A percentile compares a stretch with the other conserved stretches of the same genome.
These are phyloP conservation scores for Raffaelea arxii DNA, from an alignment of 2,329 filamentous ascomycete genomes.

Conservation along the genomic window DNA sequence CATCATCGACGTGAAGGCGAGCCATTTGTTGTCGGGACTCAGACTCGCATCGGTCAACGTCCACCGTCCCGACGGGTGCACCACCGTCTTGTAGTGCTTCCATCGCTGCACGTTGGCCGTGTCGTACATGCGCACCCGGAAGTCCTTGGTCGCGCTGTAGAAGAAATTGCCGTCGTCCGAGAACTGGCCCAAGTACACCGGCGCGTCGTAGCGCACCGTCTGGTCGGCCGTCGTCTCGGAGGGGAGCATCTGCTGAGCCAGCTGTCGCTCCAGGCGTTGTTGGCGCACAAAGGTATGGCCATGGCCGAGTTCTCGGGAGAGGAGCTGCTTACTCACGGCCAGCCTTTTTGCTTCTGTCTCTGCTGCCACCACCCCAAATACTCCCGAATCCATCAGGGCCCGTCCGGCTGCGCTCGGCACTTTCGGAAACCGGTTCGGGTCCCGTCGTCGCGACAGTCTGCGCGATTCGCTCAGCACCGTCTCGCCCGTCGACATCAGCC, in stretches of 20 bases:
- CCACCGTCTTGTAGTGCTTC: constrained; percentile 88
- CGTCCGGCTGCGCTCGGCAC: constrained; percentile 70
- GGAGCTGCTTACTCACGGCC: constrained; percentile 55
- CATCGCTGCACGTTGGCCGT: constrained; percentile 92
- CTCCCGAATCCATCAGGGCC: constrained; percentile 72
- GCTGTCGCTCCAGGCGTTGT: constrained; percentile 49
- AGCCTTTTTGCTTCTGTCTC: constrained; percentile 23
- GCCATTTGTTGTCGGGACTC: constrained; percentile 81
- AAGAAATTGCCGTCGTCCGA: constrained; percentile 97
- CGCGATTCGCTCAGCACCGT: no score
- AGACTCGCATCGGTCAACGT: constrained; percentile 90
- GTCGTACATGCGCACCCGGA: constrained; percentile 93
- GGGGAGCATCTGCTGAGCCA: constrained; percentile 69
- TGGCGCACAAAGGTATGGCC: constrained; percentile 32
- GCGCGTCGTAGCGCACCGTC: constrained; percentile 76
- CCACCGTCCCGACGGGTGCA: constrained; percentile 83
- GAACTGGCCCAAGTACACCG: constrained; percentile 93
- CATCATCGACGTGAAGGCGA: constrained; percentile 86
- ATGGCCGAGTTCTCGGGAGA: constrained; percentile 76
- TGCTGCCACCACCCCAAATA: constrained; percentile 44
- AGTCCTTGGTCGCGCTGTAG: constrained; percentile 85
- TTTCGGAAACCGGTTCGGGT: constrained; percentile 62
- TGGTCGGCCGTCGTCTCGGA: constrained; percentile 68
- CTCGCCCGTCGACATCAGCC: no score
- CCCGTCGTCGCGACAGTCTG: constrained; percentile 33